Percentiles rank a stretch among this genome's conserved stretches.
phyloP scores from a whole-genome alignment of 106 monocot species.

The Amphibolis antarctica region DNA sequence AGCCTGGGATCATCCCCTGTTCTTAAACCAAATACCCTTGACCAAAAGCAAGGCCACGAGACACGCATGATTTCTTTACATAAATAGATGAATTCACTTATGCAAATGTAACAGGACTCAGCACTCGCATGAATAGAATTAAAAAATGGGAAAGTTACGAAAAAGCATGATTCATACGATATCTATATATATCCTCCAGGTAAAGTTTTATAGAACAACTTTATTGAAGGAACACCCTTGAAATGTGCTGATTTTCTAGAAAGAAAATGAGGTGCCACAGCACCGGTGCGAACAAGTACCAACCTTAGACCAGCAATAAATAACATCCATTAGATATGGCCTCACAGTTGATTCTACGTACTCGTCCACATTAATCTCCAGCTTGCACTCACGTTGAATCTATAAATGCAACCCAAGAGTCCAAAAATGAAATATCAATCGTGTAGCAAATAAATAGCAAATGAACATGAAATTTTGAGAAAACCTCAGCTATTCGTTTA shows the following conservation, averaged over 20 bases:
- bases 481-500: constrained; percentile 87
- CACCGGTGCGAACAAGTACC: background rate
- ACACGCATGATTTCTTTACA: too few species aligned
- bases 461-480: background rate
- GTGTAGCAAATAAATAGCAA: background rate
- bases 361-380: constrained; percentile 93
- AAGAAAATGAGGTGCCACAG: background rate
- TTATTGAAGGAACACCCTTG: too few species aligned
- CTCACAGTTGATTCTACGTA: constrained; percentile 91
- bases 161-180: too few species aligned
- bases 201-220: too few species aligned
- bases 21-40: too few species aligned
- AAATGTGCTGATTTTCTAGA: background rate
- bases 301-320: constrained; percentile 98
- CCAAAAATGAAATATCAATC: background rate
- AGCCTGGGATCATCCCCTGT: too few species aligned
- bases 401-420: constrained; percentile 10
- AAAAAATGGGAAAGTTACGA: too few species aligned
- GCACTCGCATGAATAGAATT: too few species aligned
- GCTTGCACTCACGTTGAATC: constrained; percentile 95
- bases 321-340: constrained; percentile 97
- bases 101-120: too few species aligned
- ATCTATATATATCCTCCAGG: too few species aligned
- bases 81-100: too few species aligned
- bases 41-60: too few species aligned